phyloP scores from a whole-genome alignment of 495 filamentous ascomycete genomes.

The Oidiodendron maius region DNA sequence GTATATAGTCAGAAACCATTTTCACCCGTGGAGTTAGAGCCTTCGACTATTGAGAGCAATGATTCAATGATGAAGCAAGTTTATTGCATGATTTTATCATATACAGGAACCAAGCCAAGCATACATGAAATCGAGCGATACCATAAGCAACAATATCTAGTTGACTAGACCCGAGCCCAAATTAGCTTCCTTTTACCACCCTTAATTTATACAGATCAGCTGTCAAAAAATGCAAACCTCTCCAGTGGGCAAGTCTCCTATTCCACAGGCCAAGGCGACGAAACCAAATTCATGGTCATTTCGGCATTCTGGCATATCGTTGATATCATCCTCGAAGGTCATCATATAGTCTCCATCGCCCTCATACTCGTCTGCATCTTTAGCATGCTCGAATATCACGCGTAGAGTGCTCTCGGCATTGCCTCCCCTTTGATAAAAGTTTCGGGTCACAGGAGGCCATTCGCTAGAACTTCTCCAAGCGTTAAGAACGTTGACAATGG shows the following conservation, averaged over 20 bases:
- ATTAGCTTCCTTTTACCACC: not conserved
- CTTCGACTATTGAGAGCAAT: not conserved
- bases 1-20: not conserved
- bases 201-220: not conserved
- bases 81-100: not conserved
- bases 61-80: not conserved
- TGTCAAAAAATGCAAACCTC: not conserved
- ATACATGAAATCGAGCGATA: not conserved
- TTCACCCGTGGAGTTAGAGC: not conserved
- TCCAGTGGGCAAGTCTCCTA: not conserved
- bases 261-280: conserved; percentile 25
- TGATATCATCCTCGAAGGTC: conserved; percentile 17
- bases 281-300: conserved; percentile 31
- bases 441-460: conserved; percentile 23
- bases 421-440: conserved; percentile 22
- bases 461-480: conserved; percentile 17
- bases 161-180: not conserved
- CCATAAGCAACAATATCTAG: not conserved
- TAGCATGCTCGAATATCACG: conserved; percentile 23
- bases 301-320: conserved; percentile 21
- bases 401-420: conserved; percentile 21
- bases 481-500: conserved; percentile 18
- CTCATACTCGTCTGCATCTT: conserved; percentile 24
- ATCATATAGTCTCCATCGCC: conserved; percentile 22
- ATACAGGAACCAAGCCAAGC: not conserved